These are phyloP conservation scores for Phaeosphaeria sp. DNA, from an alignment of 2,329 filamentous ascomycete species.

Conservation along the genomic window DNA sequence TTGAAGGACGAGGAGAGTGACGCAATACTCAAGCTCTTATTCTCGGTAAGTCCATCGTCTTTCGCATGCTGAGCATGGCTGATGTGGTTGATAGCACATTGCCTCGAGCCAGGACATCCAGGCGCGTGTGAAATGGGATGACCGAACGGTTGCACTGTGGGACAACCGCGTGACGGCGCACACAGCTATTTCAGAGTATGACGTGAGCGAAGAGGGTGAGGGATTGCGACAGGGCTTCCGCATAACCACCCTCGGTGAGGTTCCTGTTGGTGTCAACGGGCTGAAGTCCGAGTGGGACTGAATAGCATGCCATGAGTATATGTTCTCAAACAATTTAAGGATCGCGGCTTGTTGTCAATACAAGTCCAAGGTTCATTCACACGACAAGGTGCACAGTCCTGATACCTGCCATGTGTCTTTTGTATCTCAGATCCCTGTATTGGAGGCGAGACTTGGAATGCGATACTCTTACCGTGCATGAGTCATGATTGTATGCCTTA, in stretches of 20 bases:
- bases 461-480: too few species aligned
- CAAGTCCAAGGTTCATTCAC: too few species aligned
- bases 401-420: too few species aligned
- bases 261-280: slow-evolving; percentile 25
- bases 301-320: background rate
- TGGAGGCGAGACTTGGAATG: too few species aligned
- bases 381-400: too few species aligned
- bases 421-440: too few species aligned
- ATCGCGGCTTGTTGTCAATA: too few species aligned
- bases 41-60: slow-evolving; percentile 43
- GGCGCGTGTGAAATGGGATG: slow-evolving; percentile 74
- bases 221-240: slow-evolving; percentile 33
- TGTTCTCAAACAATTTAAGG: too few species aligned
- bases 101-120: slow-evolving; percentile 74
- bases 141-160: slow-evolving; percentile 80
- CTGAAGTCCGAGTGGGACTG: slow-evolving; percentile 27
- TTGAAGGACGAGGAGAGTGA: slow-evolving; percentile 83
- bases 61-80: slow-evolving; percentile 17
- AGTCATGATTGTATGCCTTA: too few species aligned
- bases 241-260: slow-evolving; percentile 31
- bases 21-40: slow-evolving; percentile 74
- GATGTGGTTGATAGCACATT: slow-evolving; percentile 63
- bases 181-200: slow-evolving; percentile 75
- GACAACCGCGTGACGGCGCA: slow-evolving; percentile 81
- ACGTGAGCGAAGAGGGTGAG: slow-evolving; percentile 25